phyloP scores from a whole-genome alignment of 2,329 filamentous ascomycete genomes.

The Monilinia vaccinii-corymbosi region DNA sequence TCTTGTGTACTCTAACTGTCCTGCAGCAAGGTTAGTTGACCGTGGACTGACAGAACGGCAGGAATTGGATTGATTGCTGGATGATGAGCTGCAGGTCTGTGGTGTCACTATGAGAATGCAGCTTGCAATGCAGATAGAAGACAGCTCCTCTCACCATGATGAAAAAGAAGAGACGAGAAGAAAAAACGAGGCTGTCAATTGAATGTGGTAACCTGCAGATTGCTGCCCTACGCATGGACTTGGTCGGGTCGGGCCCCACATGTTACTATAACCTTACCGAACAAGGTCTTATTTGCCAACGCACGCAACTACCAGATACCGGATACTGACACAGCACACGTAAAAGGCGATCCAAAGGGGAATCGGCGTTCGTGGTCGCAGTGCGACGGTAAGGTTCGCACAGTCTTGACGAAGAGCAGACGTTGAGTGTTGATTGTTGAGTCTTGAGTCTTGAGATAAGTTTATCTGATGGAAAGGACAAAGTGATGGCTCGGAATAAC shows the following conservation, averaged over 20 bases:
- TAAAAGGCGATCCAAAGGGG: not conserved
- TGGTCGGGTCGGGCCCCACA: slow-evolving; percentile 6
- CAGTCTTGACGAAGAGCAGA: too few species aligned
- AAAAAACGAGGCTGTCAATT: slow-evolving; percentile 9
- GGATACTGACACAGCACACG: too few species aligned
- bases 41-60: not conserved
- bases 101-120: slow-evolving; percentile 7
- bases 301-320: not conserved
- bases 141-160: not conserved
- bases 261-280: slow-evolving; percentile 4
- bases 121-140: slow-evolving; percentile 1
- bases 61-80: not conserved
- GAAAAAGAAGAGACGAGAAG: not conserved
- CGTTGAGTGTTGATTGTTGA: too few species aligned
- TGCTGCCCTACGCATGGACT: slow-evolving; percentile 9
- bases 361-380: too few species aligned
- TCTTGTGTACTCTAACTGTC: slow-evolving; percentile 1
- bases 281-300: slow-evolving; percentile 4
- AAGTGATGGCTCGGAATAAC: too few species aligned
- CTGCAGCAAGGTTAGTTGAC: slow-evolving; percentile 8
- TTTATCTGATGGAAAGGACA: too few species aligned
- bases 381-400: too few species aligned
- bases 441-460: too few species aligned
- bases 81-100: slow-evolving; percentile 1
- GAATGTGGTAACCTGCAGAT: slow-evolving; percentile 2